Percentiles rank a stretch among this genome's conserved stretches.
Evolutionary conservation across 2,329 filamentous ascomycete species (phyloP).

Genomic region (Penicillium sp.): DNA sequence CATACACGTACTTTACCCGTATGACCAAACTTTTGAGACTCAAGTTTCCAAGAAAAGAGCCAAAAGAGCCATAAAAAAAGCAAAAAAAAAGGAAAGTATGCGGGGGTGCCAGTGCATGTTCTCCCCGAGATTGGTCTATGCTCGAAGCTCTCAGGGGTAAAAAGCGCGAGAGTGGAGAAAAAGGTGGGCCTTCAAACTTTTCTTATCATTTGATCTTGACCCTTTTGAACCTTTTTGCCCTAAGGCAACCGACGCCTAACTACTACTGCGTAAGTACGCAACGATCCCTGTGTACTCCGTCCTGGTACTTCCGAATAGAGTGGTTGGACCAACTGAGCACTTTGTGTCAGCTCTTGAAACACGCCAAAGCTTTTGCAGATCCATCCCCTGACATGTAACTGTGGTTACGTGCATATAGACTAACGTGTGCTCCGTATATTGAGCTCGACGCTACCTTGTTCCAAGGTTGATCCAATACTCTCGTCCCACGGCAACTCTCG

Average conservation of each 20-base stretch:
- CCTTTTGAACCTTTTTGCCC: too few relatives aligned
- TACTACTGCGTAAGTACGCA: too few relatives aligned
- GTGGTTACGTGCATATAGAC: slow-evolving; percentile 3
- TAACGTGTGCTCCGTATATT: too few relatives aligned
- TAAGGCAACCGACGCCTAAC: neutral
- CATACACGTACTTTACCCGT: too few relatives aligned
- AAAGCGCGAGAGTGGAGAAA: slow-evolving; percentile 20
- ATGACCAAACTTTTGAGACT: too few relatives aligned
- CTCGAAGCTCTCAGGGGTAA: slow-evolving; percentile 24
- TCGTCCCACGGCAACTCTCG: too few relatives aligned
- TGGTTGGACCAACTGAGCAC: too few relatives aligned
- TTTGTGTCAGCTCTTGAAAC: slow-evolving; percentile 19
- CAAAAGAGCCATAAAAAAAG: neutral
- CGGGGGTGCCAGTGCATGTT: slow-evolving; percentile 12
- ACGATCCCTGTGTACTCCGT: too few relatives aligned
- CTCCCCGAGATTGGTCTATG: slow-evolving; percentile 16
- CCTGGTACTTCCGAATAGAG: too few relatives aligned
- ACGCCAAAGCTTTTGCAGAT: slow-evolving; percentile 22
- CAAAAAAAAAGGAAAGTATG: slow-evolving; percentile 6
- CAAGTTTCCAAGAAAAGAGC: too few relatives aligned
- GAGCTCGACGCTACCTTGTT: too few relatives aligned
- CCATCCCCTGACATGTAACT: slow-evolving; percentile 9
- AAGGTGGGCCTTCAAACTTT: slow-evolving; percentile 8
- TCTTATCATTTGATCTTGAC: neutral
- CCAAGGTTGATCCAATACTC: too few relatives aligned